Base-by-base conservation (phyloP, 225 moss, liverwort and hornwort species). In the Climacium dendroides region DNA sequence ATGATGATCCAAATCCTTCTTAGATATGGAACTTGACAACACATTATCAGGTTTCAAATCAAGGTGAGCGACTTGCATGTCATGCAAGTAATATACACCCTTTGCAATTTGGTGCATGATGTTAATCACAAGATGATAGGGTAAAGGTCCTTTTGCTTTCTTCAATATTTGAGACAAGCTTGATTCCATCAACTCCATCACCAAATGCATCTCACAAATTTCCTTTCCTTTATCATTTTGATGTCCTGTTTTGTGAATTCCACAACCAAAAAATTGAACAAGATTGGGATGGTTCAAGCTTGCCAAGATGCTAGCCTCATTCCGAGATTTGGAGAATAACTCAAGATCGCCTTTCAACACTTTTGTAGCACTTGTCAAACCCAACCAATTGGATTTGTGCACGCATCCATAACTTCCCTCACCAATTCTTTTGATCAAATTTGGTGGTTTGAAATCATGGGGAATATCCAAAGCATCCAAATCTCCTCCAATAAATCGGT, bases 201-300 rank as follows among this genome's bases (percentile, higher is more conserved):
- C 24, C 13, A 69, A 69, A 39, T 23, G 11, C 41, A 70, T 41
- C 25, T 70, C 15, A 41, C 5, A 1, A 70, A 41, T 70, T 70
- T 70, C 70, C 0, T 30, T 30, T 6, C 3, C 25, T 0, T 30
- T 0, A 30, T 0, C 19, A 73, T 48, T 48, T 3, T 7, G 1
- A 30, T 30, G 0, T 1, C 3, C 0, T 19, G 4, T 30, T 30
- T 10, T 30, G 6, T 9, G 3, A 59, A 59, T 12, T 7, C 79
- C 79, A 43, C 79, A 79, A 12, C 58, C 58, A 58, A 28, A 41
- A 39, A 58, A 79, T 12, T 79, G 79, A 41, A 79, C 37, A n/a
- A 79, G 58, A 58, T 79, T 78, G 3, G 78, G 78, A 57, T 78
- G 78, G 37, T 11, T 78, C 9, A 79, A 58, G 11, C 58, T 0